These are phyloP conservation scores for Marasmius oreades DNA, from an alignment of 1,284 basidiomycete species.

Conservation along the genomic window DNA sequence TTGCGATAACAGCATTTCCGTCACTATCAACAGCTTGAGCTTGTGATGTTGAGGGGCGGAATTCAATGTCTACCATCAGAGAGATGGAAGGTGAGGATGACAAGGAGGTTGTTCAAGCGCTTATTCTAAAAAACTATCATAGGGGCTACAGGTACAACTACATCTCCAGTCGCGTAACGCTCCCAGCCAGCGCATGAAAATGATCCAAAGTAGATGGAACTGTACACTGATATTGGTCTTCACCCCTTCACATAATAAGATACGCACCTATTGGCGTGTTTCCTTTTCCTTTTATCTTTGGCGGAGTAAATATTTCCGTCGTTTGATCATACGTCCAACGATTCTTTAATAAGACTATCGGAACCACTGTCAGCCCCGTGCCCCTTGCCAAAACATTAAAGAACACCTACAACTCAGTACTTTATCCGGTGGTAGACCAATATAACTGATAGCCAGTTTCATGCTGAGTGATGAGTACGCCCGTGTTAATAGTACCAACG, in stretches of 20 bases:
- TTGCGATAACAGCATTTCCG: not conserved
- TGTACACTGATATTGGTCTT: constrained; percentile 16
- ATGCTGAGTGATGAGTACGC: constrained; percentile 61
- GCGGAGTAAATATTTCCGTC: constrained; percentile 42
- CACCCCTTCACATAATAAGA: not conserved
- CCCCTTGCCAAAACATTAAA: not conserved
- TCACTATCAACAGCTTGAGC: not conserved
- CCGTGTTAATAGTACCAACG: constrained; percentile 49
- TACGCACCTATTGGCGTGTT: not conserved
- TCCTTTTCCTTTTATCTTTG: not conserved
- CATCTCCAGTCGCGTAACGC: constrained; percentile 46
- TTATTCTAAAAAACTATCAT: too few relatives aligned
- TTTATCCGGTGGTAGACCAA: constrained; percentile 47
- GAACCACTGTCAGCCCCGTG: constrained; percentile 1
- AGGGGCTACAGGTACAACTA: constrained; percentile 17
- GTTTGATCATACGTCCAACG: constrained; percentile 51
- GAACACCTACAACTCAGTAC: constrained; percentile 40
- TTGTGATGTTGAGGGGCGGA: not conserved
- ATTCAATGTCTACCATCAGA: not conserved
- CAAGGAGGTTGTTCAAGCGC: too few relatives aligned
- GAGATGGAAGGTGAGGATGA: not conserved
- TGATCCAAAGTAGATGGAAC: constrained; percentile 46
- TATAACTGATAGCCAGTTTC: constrained; percentile 48
- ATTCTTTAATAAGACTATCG: constrained; percentile 37
- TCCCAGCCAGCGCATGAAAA: constrained; percentile 50